These are phyloP conservation scores for Spiraea crenata DNA, from an alignment of 331 rosid genomes.

Conservation along the genomic window DNA sequence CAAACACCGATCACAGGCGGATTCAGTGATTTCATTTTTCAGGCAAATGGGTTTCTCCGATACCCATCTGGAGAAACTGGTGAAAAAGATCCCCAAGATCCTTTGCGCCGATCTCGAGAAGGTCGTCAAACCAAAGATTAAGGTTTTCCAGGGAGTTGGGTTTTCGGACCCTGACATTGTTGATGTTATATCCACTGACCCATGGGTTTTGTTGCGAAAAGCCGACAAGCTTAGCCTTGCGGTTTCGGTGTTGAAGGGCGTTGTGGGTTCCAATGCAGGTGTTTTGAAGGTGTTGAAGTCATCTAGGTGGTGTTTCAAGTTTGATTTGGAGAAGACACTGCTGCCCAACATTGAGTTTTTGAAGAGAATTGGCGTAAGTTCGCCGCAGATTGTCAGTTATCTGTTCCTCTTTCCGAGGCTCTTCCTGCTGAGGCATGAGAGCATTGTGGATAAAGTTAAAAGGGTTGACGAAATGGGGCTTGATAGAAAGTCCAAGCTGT, in stretches of 20 bases:
- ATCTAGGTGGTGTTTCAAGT: slow-evolving; percentile 18
- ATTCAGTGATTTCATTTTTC: slow-evolving; percentile 27
- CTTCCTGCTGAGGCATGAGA: slow-evolving; percentile 26
- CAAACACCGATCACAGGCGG: slow-evolving; percentile 13
- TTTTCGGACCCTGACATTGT: slow-evolving; percentile 27
- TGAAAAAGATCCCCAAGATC: slow-evolving; percentile 13
- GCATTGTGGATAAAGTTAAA: slow-evolving; percentile 21
- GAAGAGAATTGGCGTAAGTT: slow-evolving; percentile 27
- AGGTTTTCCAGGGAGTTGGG: slow-evolving; percentile 37
- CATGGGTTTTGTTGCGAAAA: slow-evolving; percentile 26
- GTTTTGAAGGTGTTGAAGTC: slow-evolving; percentile 27
- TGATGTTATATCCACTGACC: slow-evolving; percentile 25
- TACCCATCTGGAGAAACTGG: slow-evolving; percentile 28
- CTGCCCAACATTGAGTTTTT: slow-evolving; percentile 29
- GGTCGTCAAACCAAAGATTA: slow-evolving; percentile 33
- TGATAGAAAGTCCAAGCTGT: slow-evolving; percentile 30
- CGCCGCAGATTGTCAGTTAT: slow-evolving; percentile 12
- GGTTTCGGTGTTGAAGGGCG: slow-evolving; percentile 24
- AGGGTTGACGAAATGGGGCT: slow-evolving; percentile 33
- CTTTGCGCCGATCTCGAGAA: slow-evolving; percentile 27
- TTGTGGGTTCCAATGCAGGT: slow-evolving; percentile 25
- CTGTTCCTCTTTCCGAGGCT: slow-evolving; percentile 26
- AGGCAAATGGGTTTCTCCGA: slow-evolving; percentile 28
- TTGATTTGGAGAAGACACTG: slow-evolving; percentile 35
- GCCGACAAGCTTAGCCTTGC: slow-evolving; percentile 21